Base-by-base conservation (phyloP, 2,329 filamentous ascomycete species). In the Ophiocordyceps camponoti-rufipedis region DNA sequence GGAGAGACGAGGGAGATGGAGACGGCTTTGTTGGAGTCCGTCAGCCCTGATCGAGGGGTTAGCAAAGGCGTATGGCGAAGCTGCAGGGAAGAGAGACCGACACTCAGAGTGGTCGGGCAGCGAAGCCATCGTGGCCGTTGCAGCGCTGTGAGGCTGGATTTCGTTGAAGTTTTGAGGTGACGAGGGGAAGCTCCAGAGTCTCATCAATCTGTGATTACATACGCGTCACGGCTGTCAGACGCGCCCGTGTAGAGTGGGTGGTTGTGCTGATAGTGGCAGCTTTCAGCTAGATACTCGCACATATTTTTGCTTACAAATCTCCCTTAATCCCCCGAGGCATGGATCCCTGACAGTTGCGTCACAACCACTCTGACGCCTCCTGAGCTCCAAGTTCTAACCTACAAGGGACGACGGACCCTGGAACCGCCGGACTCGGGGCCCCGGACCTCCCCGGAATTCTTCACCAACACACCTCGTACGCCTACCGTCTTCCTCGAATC, bases 21-120 rank as follows among this genome's bases (percentile, higher is more conserved):
- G 53, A 83, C 59, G 47, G 77, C 76, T 53, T 82, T 72, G 53
- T 74, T 81, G 56, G 77, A 69, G 54, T 73, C 67, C 48, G 65
- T 63, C 45, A 74, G 69, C 79, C 78, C 74, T 77, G 44, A 28
- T 35, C n/a, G 14, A 38, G 18, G 23, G 23, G 23, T 41, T 23
- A 28, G 39, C 39, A 14, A 8, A 23, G 28, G 12, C 5, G 10
- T n/a, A 14, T 11, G 14, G 28, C 10, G 23, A 40, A 5, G 14
- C 14, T n/a, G 5, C 3, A n/a, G 16, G 18, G 35, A 8, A 8
- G 14, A 19, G n/a, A 41, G 8, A 50, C 60, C 52, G 53, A 62
- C 62, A 64, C 31, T 62, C 59, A 46, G 59, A 58, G 14, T 56
- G 47, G 44, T 60, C 53, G 38, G 55, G 51, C 19, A 59, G 44